phyloP scores from a whole-genome alignment of 1,284 basidiomycete species.

The Apiotrichum mycotoxinovorans region DNA sequence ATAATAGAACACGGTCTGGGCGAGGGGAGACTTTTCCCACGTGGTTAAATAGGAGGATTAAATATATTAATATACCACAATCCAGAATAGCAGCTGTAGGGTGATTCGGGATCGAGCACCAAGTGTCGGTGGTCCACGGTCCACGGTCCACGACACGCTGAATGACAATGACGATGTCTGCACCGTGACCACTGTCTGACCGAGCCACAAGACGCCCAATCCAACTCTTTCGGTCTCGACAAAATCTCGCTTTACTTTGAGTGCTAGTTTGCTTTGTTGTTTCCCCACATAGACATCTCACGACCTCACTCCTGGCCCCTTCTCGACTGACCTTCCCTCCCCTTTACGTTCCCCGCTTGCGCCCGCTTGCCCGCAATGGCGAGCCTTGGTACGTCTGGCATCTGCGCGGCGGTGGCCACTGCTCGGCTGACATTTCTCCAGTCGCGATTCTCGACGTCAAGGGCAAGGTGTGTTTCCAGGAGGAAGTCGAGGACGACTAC shows the following conservation, averaged over 20 bases:
- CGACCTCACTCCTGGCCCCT: no score
- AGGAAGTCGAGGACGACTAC: no score
- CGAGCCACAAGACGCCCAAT: not conserved
- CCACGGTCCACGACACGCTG: not conserved
- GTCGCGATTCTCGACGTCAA: conserved; percentile 97
- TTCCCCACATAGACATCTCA: no score
- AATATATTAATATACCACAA: no score
- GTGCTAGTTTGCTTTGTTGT: no score
- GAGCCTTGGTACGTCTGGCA: conserved; percentile 33
- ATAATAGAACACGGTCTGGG: no score
- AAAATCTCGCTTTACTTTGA: no score
- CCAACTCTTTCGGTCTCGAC: no score
- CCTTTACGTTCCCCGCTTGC: not conserved
- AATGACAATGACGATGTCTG: not conserved
- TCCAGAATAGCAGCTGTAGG: no score
- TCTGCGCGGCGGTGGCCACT: not conserved
- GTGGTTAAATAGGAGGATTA: not conserved
- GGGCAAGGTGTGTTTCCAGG: conserved; percentile 62
- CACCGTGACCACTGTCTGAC: no score
- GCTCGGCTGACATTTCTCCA: conserved; percentile 8
- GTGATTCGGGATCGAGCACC: no score
- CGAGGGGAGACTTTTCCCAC: no score
- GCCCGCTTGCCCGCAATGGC: conserved; percentile 27
- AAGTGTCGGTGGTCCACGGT: not conserved
- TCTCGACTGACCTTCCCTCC: not conserved